phyloP scores from a whole-genome alignment of 768 basidiomycete genomes.

The Lanmaoa pseudosensibilis region DNA sequence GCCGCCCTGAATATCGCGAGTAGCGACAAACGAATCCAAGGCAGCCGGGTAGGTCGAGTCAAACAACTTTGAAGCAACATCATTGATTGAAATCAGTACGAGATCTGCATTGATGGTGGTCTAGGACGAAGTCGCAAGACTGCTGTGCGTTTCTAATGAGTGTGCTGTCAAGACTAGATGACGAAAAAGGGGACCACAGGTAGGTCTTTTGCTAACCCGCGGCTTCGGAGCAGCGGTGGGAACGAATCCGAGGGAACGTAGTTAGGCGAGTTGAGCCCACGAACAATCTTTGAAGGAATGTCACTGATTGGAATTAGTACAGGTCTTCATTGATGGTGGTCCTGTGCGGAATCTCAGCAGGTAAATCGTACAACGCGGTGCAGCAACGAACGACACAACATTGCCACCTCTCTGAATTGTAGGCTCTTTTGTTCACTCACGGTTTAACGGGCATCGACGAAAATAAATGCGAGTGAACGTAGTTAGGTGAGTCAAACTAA shows the following conservation, averaged over 20 bases:
- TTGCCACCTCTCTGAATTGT: not conserved
- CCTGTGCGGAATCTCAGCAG: not conserved
- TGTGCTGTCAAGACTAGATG: not conserved
- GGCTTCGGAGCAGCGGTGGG: no score
- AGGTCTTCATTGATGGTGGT: not conserved
- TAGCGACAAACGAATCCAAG: not conserved
- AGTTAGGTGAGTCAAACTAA: not conserved
- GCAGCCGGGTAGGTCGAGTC: not conserved
- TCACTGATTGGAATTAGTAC: not conserved
- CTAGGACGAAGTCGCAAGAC: not conserved
- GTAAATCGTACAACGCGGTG: not conserved
- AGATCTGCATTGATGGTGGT: not conserved
- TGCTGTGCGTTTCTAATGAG: no score
- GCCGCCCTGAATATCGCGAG: slow-evolving; percentile 92
- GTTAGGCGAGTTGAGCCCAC: no score
- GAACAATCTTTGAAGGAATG: no score
- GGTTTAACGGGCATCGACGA: not conserved
- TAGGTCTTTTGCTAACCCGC: not conserved
- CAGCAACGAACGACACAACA: no score
- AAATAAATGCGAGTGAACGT: not conserved
- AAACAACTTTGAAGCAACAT: not conserved
- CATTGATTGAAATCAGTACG: no score
- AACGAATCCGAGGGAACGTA: not conserved
- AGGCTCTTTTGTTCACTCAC: not conserved
- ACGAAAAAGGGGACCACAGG: no score